Conservation (phyloP, 2,329 filamentous ascomycete genomes). For the Alternaria sp. region DNA sequence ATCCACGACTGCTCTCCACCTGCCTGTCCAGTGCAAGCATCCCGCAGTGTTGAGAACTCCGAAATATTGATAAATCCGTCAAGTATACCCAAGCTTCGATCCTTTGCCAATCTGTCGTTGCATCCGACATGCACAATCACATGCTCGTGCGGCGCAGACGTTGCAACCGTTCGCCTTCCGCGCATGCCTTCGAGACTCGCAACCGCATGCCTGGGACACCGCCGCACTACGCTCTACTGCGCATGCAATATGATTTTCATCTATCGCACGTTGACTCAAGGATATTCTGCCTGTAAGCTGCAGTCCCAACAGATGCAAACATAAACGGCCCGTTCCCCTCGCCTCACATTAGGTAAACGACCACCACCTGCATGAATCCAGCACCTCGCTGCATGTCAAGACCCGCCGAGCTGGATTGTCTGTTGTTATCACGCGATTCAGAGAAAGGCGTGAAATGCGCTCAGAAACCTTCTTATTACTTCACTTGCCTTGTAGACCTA, state of each 20-base stretch:
- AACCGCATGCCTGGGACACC: not conserved
- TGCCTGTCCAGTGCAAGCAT: not conserved
- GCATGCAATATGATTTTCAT: conserved; percentile 18
- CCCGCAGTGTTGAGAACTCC: conserved; percentile 13
- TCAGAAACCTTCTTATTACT: conserved; percentile 32
- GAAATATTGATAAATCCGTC: conserved; percentile 1
- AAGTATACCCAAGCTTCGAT: conserved; percentile 4
- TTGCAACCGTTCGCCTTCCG: conserved; percentile 3
- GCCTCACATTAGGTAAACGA: not conserved
- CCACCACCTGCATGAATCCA: not conserved
- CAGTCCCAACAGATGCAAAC: conserved; percentile 21
- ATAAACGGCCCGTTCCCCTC: conserved; percentile 18
- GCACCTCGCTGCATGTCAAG: not conserved
- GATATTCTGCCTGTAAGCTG: conserved; percentile 7
- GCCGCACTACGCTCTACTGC: not conserved
- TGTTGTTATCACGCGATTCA: conserved; percentile 12
- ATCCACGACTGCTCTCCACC: not conserved
- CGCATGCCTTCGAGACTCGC: not conserved
- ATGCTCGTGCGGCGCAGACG: conserved; percentile 1
- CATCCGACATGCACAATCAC: conserved; percentile 1
- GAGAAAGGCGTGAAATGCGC: conserved; percentile 27
- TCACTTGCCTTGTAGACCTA: conserved; percentile 19
- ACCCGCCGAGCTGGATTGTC: not conserved
- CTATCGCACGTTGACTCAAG: conserved; percentile 26
- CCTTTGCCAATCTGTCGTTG: not conserved